A percentile compares a stretch with the other conserved stretches of the same genome.
These are phyloP conservation scores for Jacaranda copaia DNA, from an alignment of 257 asterid species.

Conservation along the genomic window DNA sequence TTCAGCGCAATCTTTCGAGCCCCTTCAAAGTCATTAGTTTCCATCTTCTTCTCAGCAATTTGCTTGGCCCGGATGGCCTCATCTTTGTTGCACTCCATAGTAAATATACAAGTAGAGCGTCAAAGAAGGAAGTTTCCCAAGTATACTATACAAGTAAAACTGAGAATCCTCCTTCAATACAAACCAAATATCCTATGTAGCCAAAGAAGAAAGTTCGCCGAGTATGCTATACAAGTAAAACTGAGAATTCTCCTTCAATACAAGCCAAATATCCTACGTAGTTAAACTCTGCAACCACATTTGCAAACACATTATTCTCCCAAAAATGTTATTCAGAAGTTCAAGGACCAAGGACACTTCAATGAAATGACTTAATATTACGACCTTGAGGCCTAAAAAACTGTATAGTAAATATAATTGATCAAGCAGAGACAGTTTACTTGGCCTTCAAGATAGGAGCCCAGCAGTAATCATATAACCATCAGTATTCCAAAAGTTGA, in stretches of 20 bases:
- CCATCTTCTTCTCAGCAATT: constrained; percentile 77
- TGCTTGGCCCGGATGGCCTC: constrained; percentile 78
- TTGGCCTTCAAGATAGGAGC: constrained; percentile 19
- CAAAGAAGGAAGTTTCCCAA: constrained; percentile 24
- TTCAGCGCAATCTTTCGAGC: constrained; percentile 64
- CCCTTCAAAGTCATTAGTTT: constrained; percentile 65
- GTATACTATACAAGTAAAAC: background rate
- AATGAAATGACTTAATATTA: background rate
- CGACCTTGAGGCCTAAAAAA: constrained; percentile 25
- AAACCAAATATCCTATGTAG: constrained; percentile 25
- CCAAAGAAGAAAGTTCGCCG: constrained; percentile 16
- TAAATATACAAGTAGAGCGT: constrained; percentile 5
- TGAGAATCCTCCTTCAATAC: constrained; percentile 4
- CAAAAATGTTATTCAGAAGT: background rate
- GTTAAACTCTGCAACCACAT: constrained; percentile 36
- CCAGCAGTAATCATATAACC: constrained; percentile 26
- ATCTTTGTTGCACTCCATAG: constrained; percentile 90
- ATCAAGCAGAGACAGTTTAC: background rate
- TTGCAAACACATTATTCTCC: constrained; percentile 1
- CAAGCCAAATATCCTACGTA: constrained; percentile 24
- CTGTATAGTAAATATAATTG: constrained; percentile 14
- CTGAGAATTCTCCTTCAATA: background rate
- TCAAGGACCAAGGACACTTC: background rate
- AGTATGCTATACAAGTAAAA: background rate
- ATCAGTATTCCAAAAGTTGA: background rate